Conservation (phyloP, 768 basidiomycete species). For the Austroboletus eburneus region DNA sequence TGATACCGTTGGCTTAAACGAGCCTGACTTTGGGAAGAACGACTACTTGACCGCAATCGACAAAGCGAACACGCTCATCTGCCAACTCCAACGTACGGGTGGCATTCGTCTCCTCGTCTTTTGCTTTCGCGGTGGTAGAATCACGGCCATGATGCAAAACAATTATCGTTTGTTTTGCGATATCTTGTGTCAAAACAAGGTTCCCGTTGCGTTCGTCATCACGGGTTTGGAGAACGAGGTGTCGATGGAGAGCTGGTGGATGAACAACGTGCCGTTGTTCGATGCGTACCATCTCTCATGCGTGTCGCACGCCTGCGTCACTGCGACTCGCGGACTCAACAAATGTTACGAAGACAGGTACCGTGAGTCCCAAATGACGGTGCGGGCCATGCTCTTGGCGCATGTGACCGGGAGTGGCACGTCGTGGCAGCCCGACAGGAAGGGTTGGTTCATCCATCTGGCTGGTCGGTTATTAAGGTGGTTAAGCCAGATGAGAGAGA, state of each 20-base stretch:
- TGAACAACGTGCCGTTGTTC: constrained; percentile 30
- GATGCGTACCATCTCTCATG: constrained; percentile 21
- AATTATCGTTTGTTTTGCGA: no score
- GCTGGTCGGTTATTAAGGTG: constrained; percentile 18
- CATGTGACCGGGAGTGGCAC: constrained; percentile 10
- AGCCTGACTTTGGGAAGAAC: constrained; percentile 15
- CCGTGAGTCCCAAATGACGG: constrained; percentile 27
- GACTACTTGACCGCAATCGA: constrained; percentile 29
- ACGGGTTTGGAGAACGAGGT: constrained; percentile 32
- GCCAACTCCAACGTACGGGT: no score
- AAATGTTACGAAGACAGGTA: constrained; percentile 27
- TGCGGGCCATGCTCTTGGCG: constrained; percentile 21
- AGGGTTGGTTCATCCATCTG: constrained; percentile 23
- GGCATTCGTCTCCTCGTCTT: constrained; percentile 33
- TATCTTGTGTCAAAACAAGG: constrained; percentile 28
- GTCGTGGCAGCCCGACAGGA: constrained; percentile 22
- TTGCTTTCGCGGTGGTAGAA: constrained; percentile 32
- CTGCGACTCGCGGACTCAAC: constrained; percentile 28
- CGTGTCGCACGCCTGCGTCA: constrained; percentile 37
- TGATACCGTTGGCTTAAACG: constrained; percentile 33
- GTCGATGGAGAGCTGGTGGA: constrained; percentile 34
- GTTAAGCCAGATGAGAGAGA: constrained; percentile 13
- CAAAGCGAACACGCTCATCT: constrained; percentile 34
- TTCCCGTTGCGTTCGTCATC: constrained; percentile 30
- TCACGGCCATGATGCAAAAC: constrained; percentile 26